These are phyloP conservation scores for Blumeria graminis DNA, from an alignment of 2,329 filamentous ascomycete species.

Conservation along the genomic window DNA sequence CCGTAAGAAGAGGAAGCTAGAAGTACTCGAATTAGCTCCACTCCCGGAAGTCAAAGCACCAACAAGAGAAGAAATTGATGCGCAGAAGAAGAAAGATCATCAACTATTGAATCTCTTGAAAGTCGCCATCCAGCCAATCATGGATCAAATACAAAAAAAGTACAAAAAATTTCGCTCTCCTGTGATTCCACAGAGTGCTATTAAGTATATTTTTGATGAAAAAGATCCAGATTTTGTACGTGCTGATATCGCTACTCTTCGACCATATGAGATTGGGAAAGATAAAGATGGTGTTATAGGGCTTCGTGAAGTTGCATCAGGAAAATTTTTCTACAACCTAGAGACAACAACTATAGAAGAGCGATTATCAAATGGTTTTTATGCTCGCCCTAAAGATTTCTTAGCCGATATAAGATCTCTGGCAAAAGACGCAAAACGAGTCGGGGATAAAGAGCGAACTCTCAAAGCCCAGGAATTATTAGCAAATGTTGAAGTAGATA, in stretches of 20 bases:
- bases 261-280: constrained; percentile 57
- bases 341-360: constrained; percentile 87
- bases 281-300: constrained; percentile 61
- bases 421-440: constrained; percentile 59
- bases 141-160: constrained; percentile 84
- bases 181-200: constrained; percentile 47
- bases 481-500: constrained; percentile 84
- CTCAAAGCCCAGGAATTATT: constrained; percentile 79
- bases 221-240: constrained; percentile 47
- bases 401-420: constrained; percentile 66
- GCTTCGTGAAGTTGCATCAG: constrained; percentile 46
- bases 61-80: constrained; percentile 59
- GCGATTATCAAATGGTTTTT: constrained; percentile 88
- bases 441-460: constrained; percentile 60
- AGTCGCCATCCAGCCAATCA: constrained; percentile 72
- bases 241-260: constrained; percentile 26
- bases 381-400: constrained; percentile 76
- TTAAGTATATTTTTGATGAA: constrained; percentile 68
- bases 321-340: constrained; percentile 86
- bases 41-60: constrained; percentile 28
- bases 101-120: constrained; percentile 71
- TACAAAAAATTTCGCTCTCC: constrained; percentile 74
- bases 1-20: constrained; percentile 66
- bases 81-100: constrained; percentile 59
- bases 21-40: constrained; percentile 51